phyloP scores from a whole-genome alignment of 2,329 filamentous ascomycete genomes.

The Fusarium temperatum region DNA sequence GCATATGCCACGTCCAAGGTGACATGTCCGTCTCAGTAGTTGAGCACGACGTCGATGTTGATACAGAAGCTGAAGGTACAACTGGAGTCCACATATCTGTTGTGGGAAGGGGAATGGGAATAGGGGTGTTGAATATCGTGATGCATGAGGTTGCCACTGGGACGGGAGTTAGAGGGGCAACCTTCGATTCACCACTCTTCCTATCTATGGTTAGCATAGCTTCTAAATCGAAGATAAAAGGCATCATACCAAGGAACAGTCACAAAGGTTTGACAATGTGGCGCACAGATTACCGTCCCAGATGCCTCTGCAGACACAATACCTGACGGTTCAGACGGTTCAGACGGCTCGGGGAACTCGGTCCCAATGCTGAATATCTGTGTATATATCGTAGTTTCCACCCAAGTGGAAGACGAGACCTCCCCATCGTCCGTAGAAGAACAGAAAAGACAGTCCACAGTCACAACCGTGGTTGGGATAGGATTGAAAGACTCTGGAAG shows the following conservation, averaged over 20 bases:
- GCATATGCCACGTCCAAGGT: conserved; percentile 13
- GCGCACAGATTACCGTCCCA: conserved; percentile 34
- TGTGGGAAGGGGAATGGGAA: conserved; percentile 1
- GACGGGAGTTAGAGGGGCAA: background rate
- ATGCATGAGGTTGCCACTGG: conserved; percentile 30
- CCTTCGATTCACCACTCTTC: conserved; percentile 17
- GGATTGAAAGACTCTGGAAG: conserved; percentile 2
- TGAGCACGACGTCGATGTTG: conserved; percentile 5
- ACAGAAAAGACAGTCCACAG: conserved; percentile 31
- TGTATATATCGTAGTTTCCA: background rate
- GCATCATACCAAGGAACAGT: conserved; percentile 31
- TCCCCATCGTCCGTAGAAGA: conserved; percentile 8
- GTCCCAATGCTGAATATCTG: background rate
- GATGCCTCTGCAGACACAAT: conserved; percentile 1
- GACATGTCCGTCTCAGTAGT: background rate
- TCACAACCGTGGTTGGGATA: conserved; percentile 14
- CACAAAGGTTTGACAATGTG: conserved; percentile 34
- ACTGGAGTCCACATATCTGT: background rate
- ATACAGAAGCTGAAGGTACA: background rate
- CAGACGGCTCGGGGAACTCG: background rate
- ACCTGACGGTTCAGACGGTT: background rate
- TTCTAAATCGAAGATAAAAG: background rate
- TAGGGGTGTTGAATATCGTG: conserved; percentile 26
- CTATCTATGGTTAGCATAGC: conserved; percentile 8
- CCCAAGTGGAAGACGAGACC: background rate